Evolutionary conservation across 306 rosid genomes (phyloP), one percentile per base, ranked within the genome.

Genomic region (Begonia peltatifolia): DNA sequence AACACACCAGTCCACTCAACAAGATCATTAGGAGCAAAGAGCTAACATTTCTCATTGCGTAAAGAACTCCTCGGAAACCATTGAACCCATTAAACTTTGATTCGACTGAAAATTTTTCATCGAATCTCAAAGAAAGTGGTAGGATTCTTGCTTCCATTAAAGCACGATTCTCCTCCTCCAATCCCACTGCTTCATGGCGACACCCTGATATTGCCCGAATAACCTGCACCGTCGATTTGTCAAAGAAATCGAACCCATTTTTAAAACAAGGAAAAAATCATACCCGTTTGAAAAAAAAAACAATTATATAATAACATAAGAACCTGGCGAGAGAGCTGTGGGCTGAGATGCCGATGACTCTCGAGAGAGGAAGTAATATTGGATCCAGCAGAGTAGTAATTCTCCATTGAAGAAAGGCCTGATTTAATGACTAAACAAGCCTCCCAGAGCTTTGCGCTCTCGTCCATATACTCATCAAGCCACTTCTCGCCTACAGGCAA

Each of bases 391-490:
- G 96, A 78, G 73, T 66, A 76, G 72, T 71, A 83, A 41, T 36
- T 74, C 43, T 87, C 96, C 69, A 87, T 75, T 52, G 78, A 82
- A 3, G 90, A 87, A 56, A 87, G 70, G 38, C 78, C 96, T 17
- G 96, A 78, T 78, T 87, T 87, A 52, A 87, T 77, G 54, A 87
- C 87, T 60, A 78, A 90, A 50, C 94, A 87, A 52, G 87, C 90
- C 53, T 87, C 94, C 96, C 96, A 87, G 23, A 87, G 96, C 65
- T 76, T 87, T 12, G 90, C 74, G 55, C 94, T 87, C 68, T 87
- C 94, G 61, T 87, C 96, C 96, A 87, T 87, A 79, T 87, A 87
- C 63, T 87, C 96, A 59, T 87, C 94, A 5, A 87, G 94, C 96
- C 96, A 87, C 75, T 87, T 87, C 62, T 83, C 96, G 17, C 96